These are phyloP conservation scores for Penicillium nordicum DNA, from an alignment of 2,329 filamentous ascomycete species.

Conservation along the genomic window DNA sequence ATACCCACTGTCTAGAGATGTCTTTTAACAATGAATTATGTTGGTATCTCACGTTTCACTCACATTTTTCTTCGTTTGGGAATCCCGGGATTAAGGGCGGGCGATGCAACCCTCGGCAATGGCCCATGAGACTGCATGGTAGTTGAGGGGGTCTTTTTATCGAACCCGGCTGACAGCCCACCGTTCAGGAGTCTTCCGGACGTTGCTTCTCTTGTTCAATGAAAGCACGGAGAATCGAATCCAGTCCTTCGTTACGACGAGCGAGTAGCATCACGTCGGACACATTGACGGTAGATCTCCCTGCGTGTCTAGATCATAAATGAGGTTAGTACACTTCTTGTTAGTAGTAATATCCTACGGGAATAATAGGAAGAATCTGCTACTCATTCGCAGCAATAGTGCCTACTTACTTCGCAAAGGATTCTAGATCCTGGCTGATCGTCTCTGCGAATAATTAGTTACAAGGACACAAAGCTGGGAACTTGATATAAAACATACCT, in stretches of 20 bases:
- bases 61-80: not conserved
- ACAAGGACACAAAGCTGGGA: not conserved
- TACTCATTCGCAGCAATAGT: not conserved
- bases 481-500: conserved; percentile 50
- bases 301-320: conserved; percentile 66
- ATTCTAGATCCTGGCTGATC: conserved; percentile 59
- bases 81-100: not conserved
- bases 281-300: conserved; percentile 72
- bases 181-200: conserved; percentile 22
- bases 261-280: conserved; percentile 87
- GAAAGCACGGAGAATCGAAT: conserved; percentile 61
- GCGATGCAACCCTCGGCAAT: not conserved
- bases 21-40: not conserved
- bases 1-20: not conserved
- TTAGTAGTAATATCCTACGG: not conserved
- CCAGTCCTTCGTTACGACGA: conserved; percentile 79
- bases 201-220: conserved; percentile 29
- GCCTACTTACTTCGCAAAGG: conserved; percentile 53
- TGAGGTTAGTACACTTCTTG: conserved; percentile 9
- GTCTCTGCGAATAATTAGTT: conserved; percentile 43
- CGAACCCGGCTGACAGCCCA: not conserved
- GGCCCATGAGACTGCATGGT: not conserved
- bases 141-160: not conserved
- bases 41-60: not conserved
- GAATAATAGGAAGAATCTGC: not conserved